Conservation (phyloP, 23 red algal species). For the Gracilaria vermiculophylla region DNA sequence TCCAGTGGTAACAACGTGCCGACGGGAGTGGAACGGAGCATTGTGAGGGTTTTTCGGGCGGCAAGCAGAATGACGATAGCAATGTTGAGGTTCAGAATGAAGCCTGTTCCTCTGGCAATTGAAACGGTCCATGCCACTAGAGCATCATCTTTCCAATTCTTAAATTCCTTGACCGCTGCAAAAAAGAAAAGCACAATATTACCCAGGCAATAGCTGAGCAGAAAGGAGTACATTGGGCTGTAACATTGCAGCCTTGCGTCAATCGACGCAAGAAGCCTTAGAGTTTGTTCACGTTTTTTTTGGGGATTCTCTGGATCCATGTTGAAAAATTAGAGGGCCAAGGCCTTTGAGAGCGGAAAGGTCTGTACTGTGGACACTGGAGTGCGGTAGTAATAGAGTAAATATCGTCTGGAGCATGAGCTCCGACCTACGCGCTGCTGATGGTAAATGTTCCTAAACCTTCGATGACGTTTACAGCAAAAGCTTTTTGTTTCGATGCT, state of each 20-base stretch:
- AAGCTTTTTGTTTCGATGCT: no score
- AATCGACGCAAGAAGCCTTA: constrained; percentile 5
- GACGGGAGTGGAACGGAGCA: constrained; percentile 16
- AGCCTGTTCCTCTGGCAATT: constrained; percentile 49
- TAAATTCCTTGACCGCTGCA: constrained; percentile 27
- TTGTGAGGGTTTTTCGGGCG: constrained; percentile 1
- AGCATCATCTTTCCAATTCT: constrained; percentile 19
- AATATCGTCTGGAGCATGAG: no score
- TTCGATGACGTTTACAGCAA: no score
- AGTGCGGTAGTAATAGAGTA: no score
- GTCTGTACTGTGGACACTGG: no score
- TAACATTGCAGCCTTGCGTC: constrained; percentile 21
- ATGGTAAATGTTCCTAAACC: no score
- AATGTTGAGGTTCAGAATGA: constrained; percentile 53
- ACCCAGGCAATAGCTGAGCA: constrained; percentile 21
- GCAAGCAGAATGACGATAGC: constrained; percentile 47
- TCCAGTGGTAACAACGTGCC: constrained; percentile 44
- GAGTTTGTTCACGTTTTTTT: background rate
- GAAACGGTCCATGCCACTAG: constrained; percentile 7
- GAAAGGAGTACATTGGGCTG: constrained; percentile 25
- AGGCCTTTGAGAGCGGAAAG: no score
- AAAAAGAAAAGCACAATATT: constrained; percentile 63
- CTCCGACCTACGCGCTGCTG: no score
- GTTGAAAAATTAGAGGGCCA: background rate
- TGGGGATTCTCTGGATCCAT: background rate